Evolutionary conservation across 2,329 filamentous ascomycete genomes (phyloP), one percentile per base, ranked within the genome.

Genomic region (Epichloe festucae): DNA sequence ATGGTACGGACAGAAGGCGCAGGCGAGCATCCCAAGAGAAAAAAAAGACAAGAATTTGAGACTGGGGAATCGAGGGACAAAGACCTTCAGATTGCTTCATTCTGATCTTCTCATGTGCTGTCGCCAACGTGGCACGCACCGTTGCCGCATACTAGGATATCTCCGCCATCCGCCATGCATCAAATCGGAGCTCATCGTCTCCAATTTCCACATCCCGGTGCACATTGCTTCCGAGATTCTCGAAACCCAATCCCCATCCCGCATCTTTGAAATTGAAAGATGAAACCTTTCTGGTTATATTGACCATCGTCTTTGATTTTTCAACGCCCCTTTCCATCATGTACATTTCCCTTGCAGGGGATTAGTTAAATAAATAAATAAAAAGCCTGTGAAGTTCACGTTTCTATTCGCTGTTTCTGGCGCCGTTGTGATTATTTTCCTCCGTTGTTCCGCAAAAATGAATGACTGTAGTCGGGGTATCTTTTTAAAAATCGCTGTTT

Each of bases 381-480:
- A 44, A 31, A 44, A 52, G 19, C 40, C 40, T 40, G 49, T 36
- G 15, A 31, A 27, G 50, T 38, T 36, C 40, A 17, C 21, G 19
- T 44, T 45, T 49, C 46, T 41, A 46, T 17, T 35, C 31, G 27
- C 15, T n/a, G 35, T 27, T 50, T 43, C 45, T 21, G 31, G 44
- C 44, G 43, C 44, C 43, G 31, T 15, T 17, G 14, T 15, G 27
- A 17, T 23, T 46, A n/a, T 48, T 23, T 40, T 35, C n/a, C 27
- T 34, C 21, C 36, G 42, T 46, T 41, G 17, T 34, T 48, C 10
- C 19, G 5, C 46, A 44, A 44, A 54, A 60, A 59, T 40, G 59
- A 60, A 54, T 57, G 55, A 58, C 60, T 54, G 42, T 41, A 58
- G 60, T 62, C 50, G 55, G 60, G 59, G 61, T 63, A 63, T 63